These are phyloP conservation scores for Scortechinia acanthostroma DNA, from an alignment of 2,329 filamentous ascomycete genomes.

Conservation along the genomic window DNA sequence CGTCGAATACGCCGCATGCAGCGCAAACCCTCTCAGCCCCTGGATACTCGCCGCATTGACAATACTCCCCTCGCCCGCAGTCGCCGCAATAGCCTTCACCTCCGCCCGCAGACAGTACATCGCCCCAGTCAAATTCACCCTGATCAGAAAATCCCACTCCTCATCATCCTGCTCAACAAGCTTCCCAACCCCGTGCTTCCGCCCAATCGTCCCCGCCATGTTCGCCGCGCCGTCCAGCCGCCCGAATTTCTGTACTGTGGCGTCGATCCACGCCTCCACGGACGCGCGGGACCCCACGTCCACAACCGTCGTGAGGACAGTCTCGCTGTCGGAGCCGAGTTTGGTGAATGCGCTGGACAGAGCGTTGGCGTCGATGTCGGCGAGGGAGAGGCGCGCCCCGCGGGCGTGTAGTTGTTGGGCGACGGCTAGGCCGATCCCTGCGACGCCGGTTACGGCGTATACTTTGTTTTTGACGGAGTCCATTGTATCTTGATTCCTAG, in stretches of 20 bases:
- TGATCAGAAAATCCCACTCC: neutral
- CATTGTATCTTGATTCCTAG: too few relatives aligned
- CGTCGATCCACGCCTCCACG: neutral
- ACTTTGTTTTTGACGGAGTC: neutral
- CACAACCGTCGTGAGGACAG: neutral
- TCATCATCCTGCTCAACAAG: neutral
- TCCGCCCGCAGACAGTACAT: neutral
- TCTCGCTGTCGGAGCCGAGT: neutral
- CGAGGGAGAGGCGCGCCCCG: neutral
- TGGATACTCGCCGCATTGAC: neutral
- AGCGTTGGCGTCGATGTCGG: neutral
- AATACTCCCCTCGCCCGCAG: neutral
- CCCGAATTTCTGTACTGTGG: neutral
- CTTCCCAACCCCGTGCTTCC: neutral
- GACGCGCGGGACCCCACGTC: neutral
- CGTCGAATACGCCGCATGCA: neutral
- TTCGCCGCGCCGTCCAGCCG: neutral
- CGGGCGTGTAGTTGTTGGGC: neutral
- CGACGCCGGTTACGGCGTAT: neutral
- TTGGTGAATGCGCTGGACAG: neutral
- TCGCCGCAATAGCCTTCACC: neutral
- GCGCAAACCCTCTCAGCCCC: neutral
- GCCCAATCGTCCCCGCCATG: neutral
- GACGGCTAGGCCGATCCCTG: neutral
- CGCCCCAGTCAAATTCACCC: neutral